Evolutionary conservation across 768 basidiomycete species (phyloP).

Genomic region (Cubamyces lactineus): DNA sequence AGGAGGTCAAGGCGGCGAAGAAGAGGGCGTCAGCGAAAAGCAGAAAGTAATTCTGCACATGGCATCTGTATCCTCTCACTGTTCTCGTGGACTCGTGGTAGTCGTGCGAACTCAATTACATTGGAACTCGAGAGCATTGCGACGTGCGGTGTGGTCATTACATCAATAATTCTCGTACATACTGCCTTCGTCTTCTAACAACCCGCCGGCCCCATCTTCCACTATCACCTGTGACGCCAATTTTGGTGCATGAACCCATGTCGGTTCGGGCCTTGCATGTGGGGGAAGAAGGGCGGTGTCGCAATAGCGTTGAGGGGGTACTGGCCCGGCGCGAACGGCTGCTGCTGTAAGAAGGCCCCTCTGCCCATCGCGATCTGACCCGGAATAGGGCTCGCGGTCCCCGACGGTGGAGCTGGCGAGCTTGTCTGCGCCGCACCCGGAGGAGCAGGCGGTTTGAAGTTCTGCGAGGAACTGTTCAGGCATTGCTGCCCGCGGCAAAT

Average conservation of each 20-base stretch:
- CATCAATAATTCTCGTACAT: neutral
- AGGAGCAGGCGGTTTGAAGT: conserved; percentile 25
- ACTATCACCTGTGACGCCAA: neutral
- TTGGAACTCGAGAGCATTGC: conserved; percentile 11
- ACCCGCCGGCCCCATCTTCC: neutral
- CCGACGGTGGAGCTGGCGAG: conserved; percentile 8
- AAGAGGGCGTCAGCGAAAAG: conserved; percentile 31
- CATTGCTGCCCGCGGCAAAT: too few relatives aligned
- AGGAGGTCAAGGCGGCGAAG: conserved; percentile 43
- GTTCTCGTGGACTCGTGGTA: neutral
- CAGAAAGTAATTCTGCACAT: neutral
- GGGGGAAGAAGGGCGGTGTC: conserved; percentile 19
- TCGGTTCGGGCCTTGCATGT: neutral
- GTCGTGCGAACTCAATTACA: neutral
- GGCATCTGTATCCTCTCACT: neutral
- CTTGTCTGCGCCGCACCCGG: conserved; percentile 7
- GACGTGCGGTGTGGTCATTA: conserved; percentile 10
- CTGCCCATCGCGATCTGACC: conserved; percentile 19
- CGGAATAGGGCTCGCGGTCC: conserved; percentile 7
- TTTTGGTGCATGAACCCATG: conserved; percentile 19
- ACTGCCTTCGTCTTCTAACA: too few relatives aligned
- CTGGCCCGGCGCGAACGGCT: conserved; percentile 1
- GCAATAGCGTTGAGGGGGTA: conserved; percentile 22
- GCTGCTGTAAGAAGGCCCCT: conserved; percentile 14
- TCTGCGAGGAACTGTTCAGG: neutral